Base-by-base conservation (phyloP, 2,329 filamentous ascomycete genomes). In the Tolypocladium album region DNA sequence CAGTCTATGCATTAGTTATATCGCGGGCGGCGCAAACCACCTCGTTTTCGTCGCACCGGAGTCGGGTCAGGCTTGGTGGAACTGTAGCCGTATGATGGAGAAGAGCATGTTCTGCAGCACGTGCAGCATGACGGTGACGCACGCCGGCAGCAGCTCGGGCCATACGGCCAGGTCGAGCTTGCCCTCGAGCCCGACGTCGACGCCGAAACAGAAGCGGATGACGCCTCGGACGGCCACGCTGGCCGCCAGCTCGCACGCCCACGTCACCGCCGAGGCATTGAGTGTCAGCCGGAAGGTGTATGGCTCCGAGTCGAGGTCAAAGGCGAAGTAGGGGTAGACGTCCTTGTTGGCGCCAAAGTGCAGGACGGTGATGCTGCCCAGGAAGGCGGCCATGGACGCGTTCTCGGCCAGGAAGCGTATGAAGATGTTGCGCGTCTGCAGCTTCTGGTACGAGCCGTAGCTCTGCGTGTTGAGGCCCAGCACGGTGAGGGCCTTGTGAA, bases 71-170 rank as follows among this genome's bases (percentile, higher is more conserved):
- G 17, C 55, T 31, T 58, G 45, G 59, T 60, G 76, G 65, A 88
- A 88, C 64, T 83, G 80, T 67, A 88, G 72, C 63, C 85, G 79
- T 42, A 88, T 82, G 66, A 88, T 88, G 55, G 83, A 85, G 73
- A 88, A 88, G 60, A 88, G 72, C 86, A 88, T 88, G 70, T 88
- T 88, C 73, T 88, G 86, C 71, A 88, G 68, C 57, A 88, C 86
- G 66, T 88, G 86, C 69, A 88, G 74, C 75, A 84, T 84, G 27
- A 88, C 85, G 27, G 82, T 83, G 24, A 86, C 82, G 59, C 82
- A 83, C 3, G 86, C 87, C 22, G 86, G 86, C 66, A 88, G 71
- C 67, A 88, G 71, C 74, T 88, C 86, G 2, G 86, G 85, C 83
- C 85, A 88, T 59, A 84, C 81, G 8, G 80, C 81, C 64, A 88